Evolutionary conservation across 225 moss, liverwort and hornwort species (phyloP).

Genomic region (Climacium dendroides): DNA sequence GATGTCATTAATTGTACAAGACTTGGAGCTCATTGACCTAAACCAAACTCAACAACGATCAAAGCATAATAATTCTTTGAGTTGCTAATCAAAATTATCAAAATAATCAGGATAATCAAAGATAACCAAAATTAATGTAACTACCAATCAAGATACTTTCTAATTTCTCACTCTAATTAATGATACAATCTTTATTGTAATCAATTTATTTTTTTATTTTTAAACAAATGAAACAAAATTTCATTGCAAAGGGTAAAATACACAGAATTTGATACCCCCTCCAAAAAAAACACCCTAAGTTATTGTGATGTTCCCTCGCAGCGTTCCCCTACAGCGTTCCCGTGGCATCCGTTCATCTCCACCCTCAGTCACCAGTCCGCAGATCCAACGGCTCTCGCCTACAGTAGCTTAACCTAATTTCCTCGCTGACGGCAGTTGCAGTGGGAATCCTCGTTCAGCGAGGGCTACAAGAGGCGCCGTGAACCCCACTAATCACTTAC

Average conservation of each 20-base stretch:
- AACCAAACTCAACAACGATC: neutral
- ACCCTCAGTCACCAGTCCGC: neutral
- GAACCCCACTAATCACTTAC: fast-evolving
- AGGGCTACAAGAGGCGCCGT: neutral
- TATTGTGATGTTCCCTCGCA: neutral
- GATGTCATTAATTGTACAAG: no score
- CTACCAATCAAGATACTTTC: no score
- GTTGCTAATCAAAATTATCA: no score
- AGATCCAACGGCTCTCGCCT: neutral
- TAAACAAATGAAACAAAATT: no score
- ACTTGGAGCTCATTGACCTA: no score
- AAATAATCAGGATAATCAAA: no score
- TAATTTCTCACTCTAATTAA: no score
- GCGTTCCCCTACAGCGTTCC: neutral
- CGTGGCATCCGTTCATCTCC: neutral
- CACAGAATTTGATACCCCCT: neutral
- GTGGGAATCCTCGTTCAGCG: neutral
- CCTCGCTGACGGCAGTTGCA: neutral
- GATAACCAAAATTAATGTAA: no score
- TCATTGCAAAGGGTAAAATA: no score
- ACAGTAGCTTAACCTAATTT: neutral
- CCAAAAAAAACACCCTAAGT: neutral
- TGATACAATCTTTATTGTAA: no score
- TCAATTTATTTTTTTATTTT: no score
- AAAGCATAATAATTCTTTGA: no score